Evolutionary conservation across 176 grass and related monocot species (phyloP).

Genomic region (Puya raimondii): DNA sequence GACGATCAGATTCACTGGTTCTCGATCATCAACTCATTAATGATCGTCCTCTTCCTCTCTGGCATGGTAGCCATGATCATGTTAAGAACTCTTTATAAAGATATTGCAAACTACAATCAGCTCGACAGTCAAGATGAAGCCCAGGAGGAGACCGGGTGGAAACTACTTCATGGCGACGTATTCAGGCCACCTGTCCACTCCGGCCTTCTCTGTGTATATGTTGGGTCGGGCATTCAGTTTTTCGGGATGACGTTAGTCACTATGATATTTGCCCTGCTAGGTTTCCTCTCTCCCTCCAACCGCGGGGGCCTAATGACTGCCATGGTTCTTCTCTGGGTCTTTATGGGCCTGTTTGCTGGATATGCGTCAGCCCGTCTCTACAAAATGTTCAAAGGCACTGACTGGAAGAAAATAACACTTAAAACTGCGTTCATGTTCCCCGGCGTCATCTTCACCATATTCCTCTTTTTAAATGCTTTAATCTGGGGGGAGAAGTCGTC

Average conservation of each 20-base stretch:
- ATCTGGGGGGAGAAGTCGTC: conserved; percentile 49
- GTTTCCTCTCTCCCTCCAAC: conserved; percentile 38
- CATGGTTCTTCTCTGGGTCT: conserved; percentile 43
- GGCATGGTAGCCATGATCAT: conserved; percentile 52
- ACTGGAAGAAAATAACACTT: conserved; percentile 48
- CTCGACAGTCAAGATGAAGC: conserved; percentile 43
- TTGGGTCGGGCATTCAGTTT: conserved; percentile 38
- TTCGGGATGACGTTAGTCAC: conserved; percentile 39
- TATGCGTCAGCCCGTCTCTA: conserved; percentile 35
- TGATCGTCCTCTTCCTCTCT: conserved; percentile 46
- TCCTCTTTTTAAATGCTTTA: conserved; percentile 40
- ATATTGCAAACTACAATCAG: conserved; percentile 49
- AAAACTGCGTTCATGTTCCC: conserved; percentile 54
- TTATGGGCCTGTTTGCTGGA: conserved; percentile 42
- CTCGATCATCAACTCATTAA: conserved; percentile 44
- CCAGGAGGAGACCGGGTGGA: conserved; percentile 47
- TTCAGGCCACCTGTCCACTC: conserved; percentile 39
- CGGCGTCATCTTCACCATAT: conserved; percentile 34
- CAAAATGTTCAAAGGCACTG: conserved; percentile 45
- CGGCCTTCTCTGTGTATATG: conserved; percentile 37
- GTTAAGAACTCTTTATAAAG: conserved; percentile 44
- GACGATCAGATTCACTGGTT: conserved; percentile 50
- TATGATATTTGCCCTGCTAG: conserved; percentile 39
- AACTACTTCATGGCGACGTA: conserved; percentile 37
- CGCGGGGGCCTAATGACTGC: conserved; percentile 46